phyloP scores from a whole-genome alignment of 176 grass and related monocot genomes.

The Oryza glaberrima region DNA sequence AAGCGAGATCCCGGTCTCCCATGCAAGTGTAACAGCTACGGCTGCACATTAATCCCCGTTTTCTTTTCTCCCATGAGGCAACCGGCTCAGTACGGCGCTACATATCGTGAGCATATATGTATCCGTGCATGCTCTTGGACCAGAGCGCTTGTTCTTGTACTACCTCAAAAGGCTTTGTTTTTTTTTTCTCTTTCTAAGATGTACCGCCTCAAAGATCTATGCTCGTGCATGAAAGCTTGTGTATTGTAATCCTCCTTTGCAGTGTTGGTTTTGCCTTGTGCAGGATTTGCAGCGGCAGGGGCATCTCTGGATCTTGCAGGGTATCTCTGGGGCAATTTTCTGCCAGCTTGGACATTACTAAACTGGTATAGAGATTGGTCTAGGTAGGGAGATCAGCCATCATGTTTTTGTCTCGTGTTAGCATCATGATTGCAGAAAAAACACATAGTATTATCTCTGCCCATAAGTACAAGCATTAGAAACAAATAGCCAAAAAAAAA shows the following conservation, averaged over 20 bases:
- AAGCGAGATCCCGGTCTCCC: neutral
- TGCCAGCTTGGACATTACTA: neutral
- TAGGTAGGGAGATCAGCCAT: neutral
- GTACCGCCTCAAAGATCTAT: neutral
- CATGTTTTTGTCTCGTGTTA: neutral
- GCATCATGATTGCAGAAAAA: neutral
- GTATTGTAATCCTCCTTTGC: constrained; percentile 7
- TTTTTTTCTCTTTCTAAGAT: neutral
- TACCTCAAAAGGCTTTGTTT: neutral
- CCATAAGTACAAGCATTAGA: no score
- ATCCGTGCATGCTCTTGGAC: constrained; percentile 23
- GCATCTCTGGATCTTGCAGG: constrained; percentile 14
- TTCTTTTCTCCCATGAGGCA: neutral
- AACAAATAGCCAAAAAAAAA: no score
- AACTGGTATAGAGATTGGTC: neutral
- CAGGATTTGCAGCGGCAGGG: constrained; percentile 6
- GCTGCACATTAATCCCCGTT: neutral
- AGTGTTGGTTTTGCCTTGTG: neutral
- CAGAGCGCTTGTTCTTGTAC: constrained; percentile 27
- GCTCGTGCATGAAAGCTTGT: neutral
- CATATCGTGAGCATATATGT: neutral
- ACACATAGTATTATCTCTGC: neutral
- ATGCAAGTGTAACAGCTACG: neutral
- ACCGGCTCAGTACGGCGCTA: constrained; percentile 1
- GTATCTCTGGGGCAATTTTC: constrained; percentile 17